A percentile compares a stretch with the other conserved stretches of the same genome.
Conservation (phyloP, 176 grass and related monocot species). For the Oryza coarctata region DNA sequence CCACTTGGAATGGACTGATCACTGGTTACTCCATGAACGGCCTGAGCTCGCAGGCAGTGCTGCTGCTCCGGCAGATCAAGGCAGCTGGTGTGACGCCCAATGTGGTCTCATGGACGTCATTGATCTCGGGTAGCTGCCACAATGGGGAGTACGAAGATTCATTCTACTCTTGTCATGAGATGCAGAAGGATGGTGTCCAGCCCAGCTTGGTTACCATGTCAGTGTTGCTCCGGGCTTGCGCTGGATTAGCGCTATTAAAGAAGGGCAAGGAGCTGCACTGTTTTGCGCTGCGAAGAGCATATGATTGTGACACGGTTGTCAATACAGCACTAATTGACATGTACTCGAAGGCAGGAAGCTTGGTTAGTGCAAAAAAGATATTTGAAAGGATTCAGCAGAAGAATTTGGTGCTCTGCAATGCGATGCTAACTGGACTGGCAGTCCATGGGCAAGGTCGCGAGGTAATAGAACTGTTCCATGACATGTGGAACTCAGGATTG, state of each 20-base stretch:
- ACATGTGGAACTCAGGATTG: conserved; percentile 58
- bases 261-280: conserved; percentile 84
- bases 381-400: conserved; percentile 54
- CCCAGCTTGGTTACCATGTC: conserved; percentile 60
- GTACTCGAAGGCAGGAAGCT: conserved; percentile 69
- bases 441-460: conserved; percentile 52
- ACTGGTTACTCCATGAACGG: conserved; percentile 64
- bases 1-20: conserved; percentile 88
- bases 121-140: conserved; percentile 68
- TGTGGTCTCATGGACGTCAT: conserved; percentile 71
- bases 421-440: conserved; percentile 71
- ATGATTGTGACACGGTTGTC: conserved; percentile 52
- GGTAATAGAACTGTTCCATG: conserved; percentile 52
- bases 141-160: conserved; percentile 58
- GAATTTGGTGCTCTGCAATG: conserved; percentile 74
- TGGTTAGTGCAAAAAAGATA: conserved; percentile 39
- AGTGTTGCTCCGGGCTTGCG: conserved; percentile 57
- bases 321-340: conserved; percentile 63
- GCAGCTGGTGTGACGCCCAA: conserved; percentile 52
- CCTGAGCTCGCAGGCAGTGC: conserved; percentile 54
- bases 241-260: conserved; percentile 51
- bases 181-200: conserved; percentile 59
- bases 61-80: conserved; percentile 69
- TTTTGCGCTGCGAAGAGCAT: conserved; percentile 45
- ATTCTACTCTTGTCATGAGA: conserved; percentile 59